Conservation (phyloP, 2,329 filamentous ascomycete genomes). For the Microsporum canis region DNA sequence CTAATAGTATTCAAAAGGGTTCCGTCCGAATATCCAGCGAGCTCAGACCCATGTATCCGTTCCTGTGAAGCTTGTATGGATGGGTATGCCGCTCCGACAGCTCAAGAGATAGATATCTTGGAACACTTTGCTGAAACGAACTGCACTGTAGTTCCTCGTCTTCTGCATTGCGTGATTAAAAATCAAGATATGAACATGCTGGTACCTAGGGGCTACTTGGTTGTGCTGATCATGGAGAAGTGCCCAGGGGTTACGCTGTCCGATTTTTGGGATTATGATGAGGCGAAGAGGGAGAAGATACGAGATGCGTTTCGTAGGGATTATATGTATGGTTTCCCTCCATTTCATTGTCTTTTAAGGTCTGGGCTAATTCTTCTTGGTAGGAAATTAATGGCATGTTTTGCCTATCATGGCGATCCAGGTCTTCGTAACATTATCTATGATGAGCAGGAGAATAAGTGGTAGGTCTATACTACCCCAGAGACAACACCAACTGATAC, state of each 20-base stretch:
- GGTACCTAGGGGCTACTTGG: conserved; percentile 8
- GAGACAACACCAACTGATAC: neutral
- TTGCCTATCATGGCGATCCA: neutral
- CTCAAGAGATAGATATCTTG: neutral
- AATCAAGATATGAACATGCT: neutral
- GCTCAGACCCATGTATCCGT: neutral
- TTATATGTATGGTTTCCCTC: neutral
- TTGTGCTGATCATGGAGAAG: conserved; percentile 10
- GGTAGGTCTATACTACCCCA: neutral
- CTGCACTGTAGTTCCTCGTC: conserved; percentile 5
- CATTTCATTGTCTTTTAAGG: neutral
- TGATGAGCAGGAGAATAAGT: conserved; percentile 7
- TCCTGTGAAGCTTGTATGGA: neutral
- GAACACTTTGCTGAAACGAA: neutral
- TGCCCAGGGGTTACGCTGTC: conserved; percentile 6
- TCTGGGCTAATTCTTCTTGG: neutral
- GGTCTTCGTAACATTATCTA: conserved; percentile 3
- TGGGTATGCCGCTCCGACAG: neutral
- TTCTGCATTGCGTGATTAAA: neutral
- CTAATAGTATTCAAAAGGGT: neutral
- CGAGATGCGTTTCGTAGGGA: conserved; percentile 6
- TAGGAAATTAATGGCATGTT: neutral
- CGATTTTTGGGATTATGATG: conserved; percentile 3
- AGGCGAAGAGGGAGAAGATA: conserved; percentile 6
- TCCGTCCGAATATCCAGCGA: neutral